Evolutionary conservation across 768 basidiomycete species (phyloP), one percentile per base, ranked within the genome.

Genomic region (Dictyophora rubrovolvata): DNA sequence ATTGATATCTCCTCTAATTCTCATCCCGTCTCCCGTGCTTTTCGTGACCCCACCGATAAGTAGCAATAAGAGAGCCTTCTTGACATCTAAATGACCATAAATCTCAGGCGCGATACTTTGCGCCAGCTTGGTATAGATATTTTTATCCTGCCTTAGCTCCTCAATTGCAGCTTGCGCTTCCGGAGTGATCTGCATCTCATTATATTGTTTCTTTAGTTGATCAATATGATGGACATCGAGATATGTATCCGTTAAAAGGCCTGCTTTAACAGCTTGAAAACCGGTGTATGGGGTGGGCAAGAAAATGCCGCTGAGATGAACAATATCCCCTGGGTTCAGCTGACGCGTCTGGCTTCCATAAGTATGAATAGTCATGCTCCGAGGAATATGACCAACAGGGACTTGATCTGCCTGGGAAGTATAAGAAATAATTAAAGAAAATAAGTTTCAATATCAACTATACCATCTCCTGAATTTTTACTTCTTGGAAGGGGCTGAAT

Each of bases 391-490:
- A 4, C 96, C 96, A 51, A 99, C 95, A 21, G 96, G 96, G 0
- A 99, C 96, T 85, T 99, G 96, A 67, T 98, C 95, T 22, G 95
- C 89, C 93, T 93, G 65, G 0, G 59, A 46, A n/a, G 53, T 53
- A 12, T 36, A 46, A 66, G 20, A 51, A 46, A 59, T 50, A n/a
- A 60, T 35, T 49, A 52, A 3, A 51, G 57, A 5, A 17, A 20
- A 55, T 34, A 34, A 18, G 7, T 37, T 23, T 53, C 6, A 5
- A 46, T 14, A n/a, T 22, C 17, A 20, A 22, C 65, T 77, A 62
- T 60, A 89, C 93, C 94, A 99, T 95, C 72, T 99, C 96, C 70
- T 99, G 96, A 57, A 99, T 94, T 72, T 95, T 95, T 61, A 96
- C 83, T 72, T 99, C 96, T 69, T 99, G 96, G 78, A 98, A 99